Percentiles rank a stretch among this genome's conserved stretches.
phyloP scores from a whole-genome alignment of 805 yeast species.

The Lachancea kluyveri region DNA sequence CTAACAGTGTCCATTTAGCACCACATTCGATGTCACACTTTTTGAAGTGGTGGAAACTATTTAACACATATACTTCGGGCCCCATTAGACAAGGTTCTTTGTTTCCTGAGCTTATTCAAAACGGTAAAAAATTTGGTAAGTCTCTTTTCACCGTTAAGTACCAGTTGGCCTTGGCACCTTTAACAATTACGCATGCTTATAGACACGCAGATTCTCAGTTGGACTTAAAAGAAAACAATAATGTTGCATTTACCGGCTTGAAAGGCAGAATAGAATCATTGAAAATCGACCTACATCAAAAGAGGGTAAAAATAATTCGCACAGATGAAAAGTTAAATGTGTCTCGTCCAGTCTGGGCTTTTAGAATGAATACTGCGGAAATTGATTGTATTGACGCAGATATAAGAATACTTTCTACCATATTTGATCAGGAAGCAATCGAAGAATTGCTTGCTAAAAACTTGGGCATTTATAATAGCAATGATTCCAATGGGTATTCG shows the following conservation, averaged over 20 bases:
- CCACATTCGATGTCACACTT: conserved; percentile 68
- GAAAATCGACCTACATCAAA: conserved; percentile 57
- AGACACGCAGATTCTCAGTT: conserved; percentile 44
- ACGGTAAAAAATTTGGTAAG: conserved; percentile 54
- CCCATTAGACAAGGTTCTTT: conserved; percentile 71
- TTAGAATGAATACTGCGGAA: conserved; percentile 62
- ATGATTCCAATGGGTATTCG: not conserved
- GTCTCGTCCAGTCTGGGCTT: conserved; percentile 41
- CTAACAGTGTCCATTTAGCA: conserved; percentile 65
- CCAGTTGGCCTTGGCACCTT: conserved; percentile 57
- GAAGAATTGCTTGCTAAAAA: conserved; percentile 28
- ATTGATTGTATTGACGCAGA: conserved; percentile 66
- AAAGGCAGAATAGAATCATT: conserved; percentile 48
- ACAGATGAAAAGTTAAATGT: conserved; percentile 39
- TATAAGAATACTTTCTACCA: conserved; percentile 57
- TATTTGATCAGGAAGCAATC: conserved; percentile 50
- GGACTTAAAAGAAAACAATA: conserved; percentile 36
- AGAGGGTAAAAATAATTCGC: conserved; percentile 36
- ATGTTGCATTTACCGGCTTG: conserved; percentile 52
- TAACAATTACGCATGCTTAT: conserved; percentile 68
- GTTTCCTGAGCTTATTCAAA: conserved; percentile 45
- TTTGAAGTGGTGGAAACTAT: conserved; percentile 75
- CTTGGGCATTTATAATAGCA: conserved; percentile 7
- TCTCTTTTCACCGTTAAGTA: conserved; percentile 71
- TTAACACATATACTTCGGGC: conserved; percentile 67